Evolutionary conservation across 441 rosid species (phyloP), one percentile per base, ranked within the genome.

Genomic region (Macaranga tanarius): DNA sequence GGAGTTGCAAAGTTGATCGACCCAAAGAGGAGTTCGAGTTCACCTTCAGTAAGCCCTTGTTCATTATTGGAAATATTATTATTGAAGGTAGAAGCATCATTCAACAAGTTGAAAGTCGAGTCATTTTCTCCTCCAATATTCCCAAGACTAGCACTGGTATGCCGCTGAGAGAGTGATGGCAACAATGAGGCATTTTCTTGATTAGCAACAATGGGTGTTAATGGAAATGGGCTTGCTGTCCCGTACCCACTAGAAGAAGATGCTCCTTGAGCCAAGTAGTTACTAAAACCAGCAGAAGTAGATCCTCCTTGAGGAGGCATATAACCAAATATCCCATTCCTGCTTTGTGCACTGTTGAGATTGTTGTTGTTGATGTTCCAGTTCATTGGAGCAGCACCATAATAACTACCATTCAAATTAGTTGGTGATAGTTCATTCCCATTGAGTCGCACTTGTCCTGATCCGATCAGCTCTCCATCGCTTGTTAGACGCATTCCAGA

Each of bases 401-500:
- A 25, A 75, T 20, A 25, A 75, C n/a, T 45, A 55, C 17, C 23
- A 42, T 22, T 28, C 17, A 15, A 40, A 9, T 59, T 15, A 45
- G 8, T 59, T 34, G 70, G 23, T 22, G 70, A 42, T 17, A 7
- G 17, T 25, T 31, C 70, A 63, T 9, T 57, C 6, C 50, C 55
- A 28, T 45, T 12, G 62, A 34, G 15, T 25, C 16, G 56, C 48
- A 31, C 11, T 40, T 51, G 73, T 28, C 79, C 76, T 31, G 60
- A 17, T 62, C 78, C 70, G 10, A 62, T 1, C 28, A 74, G 55
- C 54, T 62, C 76, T 23, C 75, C 79, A 22, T 64, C 47, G 59
- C 51, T 16, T 26, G 50, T 67, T 56, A 77, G 55, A 40, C 76
- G 71, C 11, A 74, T 70, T 45, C 75, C 81, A 12, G 73, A 70